phyloP scores from a whole-genome alignment of 345 rosid species.

The Sisymbrium altissimum region DNA sequence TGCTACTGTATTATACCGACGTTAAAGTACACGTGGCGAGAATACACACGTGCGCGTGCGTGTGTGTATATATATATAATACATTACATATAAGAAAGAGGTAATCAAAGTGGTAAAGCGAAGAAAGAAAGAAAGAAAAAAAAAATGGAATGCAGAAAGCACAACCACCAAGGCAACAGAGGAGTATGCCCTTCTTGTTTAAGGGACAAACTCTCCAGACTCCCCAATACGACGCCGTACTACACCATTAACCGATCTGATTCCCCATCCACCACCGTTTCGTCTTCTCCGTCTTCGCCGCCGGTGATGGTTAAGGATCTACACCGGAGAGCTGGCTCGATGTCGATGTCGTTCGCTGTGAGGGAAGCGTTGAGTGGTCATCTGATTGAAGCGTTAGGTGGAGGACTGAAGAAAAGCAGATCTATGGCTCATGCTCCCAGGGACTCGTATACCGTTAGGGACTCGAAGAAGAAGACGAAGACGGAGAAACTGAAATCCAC shows the following conservation, averaged over 20 bases:
- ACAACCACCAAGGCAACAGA: constrained; percentile 22
- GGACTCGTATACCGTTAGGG: constrained; percentile 27
- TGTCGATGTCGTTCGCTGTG: constrained; percentile 42
- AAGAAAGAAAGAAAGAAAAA: background rate
- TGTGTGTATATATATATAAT: background rate
- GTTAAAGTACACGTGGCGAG: constrained; percentile 21
- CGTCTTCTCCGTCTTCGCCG: constrained; percentile 23
- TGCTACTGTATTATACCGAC: constrained; percentile 29
- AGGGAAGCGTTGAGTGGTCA: constrained; percentile 29
- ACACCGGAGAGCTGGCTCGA: constrained; percentile 39
- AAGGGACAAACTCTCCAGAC: constrained; percentile 21
- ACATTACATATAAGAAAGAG: background rate
- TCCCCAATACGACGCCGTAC: constrained; percentile 23
- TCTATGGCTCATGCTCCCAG: constrained; percentile 55
- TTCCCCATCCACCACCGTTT: background rate
- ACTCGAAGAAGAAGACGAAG: constrained; percentile 29
- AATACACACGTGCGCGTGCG: constrained; percentile 6
- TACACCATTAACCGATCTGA: constrained; percentile 14
- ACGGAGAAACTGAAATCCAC: no score
- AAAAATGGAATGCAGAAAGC: constrained; percentile 36
- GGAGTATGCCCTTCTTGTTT: constrained; percentile 34
- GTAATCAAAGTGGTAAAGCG: background rate
- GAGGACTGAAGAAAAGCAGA: constrained; percentile 72
- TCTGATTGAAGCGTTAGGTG: constrained; percentile 21
- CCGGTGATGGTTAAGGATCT: constrained; percentile 22